Percentiles rank a stretch among this genome's conserved stretches.
Evolutionary conservation across 345 rosid genomes (phyloP).

Genomic region (Gynandropsis gynandra): DNA sequence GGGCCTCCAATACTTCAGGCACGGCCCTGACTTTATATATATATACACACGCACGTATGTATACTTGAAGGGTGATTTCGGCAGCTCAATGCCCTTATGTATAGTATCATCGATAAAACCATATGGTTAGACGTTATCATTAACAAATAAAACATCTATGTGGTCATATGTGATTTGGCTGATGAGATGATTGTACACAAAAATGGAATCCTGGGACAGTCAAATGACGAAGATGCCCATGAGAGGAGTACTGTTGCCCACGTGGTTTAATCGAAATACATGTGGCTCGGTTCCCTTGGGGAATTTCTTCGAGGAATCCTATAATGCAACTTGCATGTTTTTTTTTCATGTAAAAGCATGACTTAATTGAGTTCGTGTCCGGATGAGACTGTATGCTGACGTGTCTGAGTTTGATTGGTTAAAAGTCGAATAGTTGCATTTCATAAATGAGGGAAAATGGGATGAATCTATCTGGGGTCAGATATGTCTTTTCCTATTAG

Average conservation of each 20-base stretch:
- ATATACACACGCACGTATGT: background rate
- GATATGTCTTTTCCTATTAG: too few relatives aligned
- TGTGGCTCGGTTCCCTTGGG: conserved; percentile 17
- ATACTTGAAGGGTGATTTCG: background rate
- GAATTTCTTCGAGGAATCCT: conserved; percentile 22
- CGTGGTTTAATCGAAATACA: conserved; percentile 16
- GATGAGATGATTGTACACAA: conserved; percentile 19
- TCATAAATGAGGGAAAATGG: too few relatives aligned
- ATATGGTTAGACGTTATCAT: conserved; percentile 7
- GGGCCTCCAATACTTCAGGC: too few relatives aligned
- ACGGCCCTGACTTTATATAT: too few relatives aligned
- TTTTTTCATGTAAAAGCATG: conserved; percentile 1
- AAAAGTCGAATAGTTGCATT: background rate
- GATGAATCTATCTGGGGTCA: too few relatives aligned
- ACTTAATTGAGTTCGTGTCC: conserved; percentile 7
- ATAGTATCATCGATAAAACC: conserved; percentile 1
- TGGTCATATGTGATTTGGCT: too few relatives aligned
- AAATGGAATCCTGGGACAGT: conserved; percentile 21
- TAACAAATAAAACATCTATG: too few relatives aligned
- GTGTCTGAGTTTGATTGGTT: conserved; percentile 7
- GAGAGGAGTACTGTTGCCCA: conserved; percentile 6
- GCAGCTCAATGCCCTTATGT: background rate
- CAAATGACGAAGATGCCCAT: conserved; percentile 19
- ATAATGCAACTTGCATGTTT: conserved; percentile 19
- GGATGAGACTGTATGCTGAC: conserved; percentile 12